Evolutionary conservation across 176 grass and related monocot genomes (phyloP).

Genomic region (Canna indica): DNA sequence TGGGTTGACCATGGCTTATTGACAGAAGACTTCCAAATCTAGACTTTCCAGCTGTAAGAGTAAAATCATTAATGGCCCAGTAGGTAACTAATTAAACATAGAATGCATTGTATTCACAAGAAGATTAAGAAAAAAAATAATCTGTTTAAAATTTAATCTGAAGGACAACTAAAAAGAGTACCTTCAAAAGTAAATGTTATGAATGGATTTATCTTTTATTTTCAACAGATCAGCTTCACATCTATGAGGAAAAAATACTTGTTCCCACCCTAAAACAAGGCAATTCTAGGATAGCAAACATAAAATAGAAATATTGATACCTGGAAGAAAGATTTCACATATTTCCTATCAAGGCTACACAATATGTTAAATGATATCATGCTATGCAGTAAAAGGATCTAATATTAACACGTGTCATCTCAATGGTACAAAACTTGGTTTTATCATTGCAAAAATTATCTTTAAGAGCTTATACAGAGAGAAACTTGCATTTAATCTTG

Average conservation of each 20-base stretch:
- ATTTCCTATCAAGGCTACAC: not conserved
- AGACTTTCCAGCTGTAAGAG: conserved; percentile 56
- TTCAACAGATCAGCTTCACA: too few relatives aligned
- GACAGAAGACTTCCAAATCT: conserved; percentile 71
- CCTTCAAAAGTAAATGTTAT: not conserved
- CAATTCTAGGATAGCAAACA: not conserved
- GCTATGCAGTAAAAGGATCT: not conserved
- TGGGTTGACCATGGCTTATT: conserved; percentile 47
- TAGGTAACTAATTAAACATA: conserved; percentile 1
- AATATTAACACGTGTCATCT: not conserved
- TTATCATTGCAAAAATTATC: not conserved
- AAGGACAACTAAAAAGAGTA: not conserved
- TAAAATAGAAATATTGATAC: not conserved
- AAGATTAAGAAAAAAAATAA: not conserved
- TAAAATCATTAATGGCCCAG: conserved; percentile 4
- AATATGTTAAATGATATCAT: not conserved
- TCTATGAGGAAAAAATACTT: too few relatives aligned
- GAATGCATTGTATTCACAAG: not conserved
- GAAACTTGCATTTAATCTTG: too few relatives aligned
- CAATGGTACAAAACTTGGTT: not conserved
- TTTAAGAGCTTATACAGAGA: not conserved
- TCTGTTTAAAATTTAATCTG: not conserved
- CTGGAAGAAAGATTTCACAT: not conserved
- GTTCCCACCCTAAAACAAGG: not conserved
- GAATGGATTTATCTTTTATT: not conserved